Evolutionary conservation across 257 asterid species (phyloP).

Genomic region (Verbena officinalis): DNA sequence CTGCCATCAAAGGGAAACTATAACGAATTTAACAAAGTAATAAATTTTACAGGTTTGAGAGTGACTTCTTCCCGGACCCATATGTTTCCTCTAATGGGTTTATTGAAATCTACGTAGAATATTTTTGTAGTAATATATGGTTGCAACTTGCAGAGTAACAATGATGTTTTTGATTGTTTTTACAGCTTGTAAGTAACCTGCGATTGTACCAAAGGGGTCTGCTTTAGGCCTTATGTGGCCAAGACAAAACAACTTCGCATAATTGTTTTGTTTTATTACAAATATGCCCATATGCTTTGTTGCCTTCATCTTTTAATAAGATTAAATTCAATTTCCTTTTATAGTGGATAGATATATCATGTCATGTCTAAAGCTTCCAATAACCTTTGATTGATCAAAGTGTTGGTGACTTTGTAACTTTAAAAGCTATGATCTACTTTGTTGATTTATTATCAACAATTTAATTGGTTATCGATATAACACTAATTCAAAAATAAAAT

Average conservation of each 20-base stretch:
- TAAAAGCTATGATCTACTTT: too few species aligned
- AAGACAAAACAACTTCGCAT: background rate
- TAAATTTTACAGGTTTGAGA: constrained; percentile 16
- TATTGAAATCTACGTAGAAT: background rate
- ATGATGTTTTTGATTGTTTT: constrained; percentile 15
- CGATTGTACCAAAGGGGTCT: constrained; percentile 34
- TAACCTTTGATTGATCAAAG: background rate
- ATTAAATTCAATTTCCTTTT: too few species aligned
- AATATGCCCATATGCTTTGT: too few species aligned
- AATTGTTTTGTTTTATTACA: background rate
- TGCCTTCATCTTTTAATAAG: too few species aligned
- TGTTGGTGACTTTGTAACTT: too few species aligned
- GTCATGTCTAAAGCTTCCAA: too few species aligned
- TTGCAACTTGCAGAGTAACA: too few species aligned
- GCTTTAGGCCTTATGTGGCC: constrained; percentile 28
- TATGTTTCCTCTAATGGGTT: background rate
- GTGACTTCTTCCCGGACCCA: constrained; percentile 28
- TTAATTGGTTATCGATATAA: too few species aligned
- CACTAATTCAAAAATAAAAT: too few species aligned
- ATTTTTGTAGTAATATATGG: background rate
- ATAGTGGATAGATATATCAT: too few species aligned
- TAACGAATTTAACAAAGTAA: background rate
- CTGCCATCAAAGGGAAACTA: constrained; percentile 16
- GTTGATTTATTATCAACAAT: too few species aligned
- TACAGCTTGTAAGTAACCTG: constrained; percentile 13